These are phyloP conservation scores for Ophiognomonia clavigignenti-juglandacearum DNA, from an alignment of 2,329 filamentous ascomycete species.

Conservation along the genomic window DNA sequence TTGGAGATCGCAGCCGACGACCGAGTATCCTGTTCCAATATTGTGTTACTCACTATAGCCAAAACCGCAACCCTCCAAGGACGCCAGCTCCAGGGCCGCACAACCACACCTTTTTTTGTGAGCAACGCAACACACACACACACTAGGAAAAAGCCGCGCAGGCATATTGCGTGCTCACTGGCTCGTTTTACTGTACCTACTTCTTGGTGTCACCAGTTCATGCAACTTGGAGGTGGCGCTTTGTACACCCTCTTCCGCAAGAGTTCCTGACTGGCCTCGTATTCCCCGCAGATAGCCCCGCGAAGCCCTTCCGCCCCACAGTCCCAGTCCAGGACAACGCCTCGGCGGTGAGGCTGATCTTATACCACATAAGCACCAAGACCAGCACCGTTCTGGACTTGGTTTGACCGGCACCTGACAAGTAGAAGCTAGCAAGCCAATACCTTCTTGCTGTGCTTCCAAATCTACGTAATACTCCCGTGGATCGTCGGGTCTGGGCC, in stretches of 20 bases:
- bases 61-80: too few species aligned
- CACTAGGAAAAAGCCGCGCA: neutral
- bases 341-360: conserved; percentile 11
- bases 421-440: too few species aligned
- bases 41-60: too few species aligned
- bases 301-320: neutral
- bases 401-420: too few species aligned
- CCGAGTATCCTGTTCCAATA: too few species aligned
- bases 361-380: conserved; percentile 7
- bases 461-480: too few species aligned
- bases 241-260: neutral
- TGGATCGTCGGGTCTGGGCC: too few species aligned
- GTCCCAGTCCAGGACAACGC: neutral
- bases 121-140: neutral
- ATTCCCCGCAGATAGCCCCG: conserved; percentile 9
- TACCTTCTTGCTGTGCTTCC: too few species aligned
- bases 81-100: neutral
- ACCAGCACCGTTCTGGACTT: too few species aligned
- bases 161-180: too few species aligned
- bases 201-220: neutral
- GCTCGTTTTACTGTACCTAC: too few species aligned
- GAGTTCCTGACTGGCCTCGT: neutral
- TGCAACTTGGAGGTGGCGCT: neutral
- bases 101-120: neutral
- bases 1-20: too few species aligned